A percentile compares a stretch with the other conserved stretches of the same genome.
phyloP scores from a whole-genome alignment of 805 yeast genomes.

The Hanseniaspora valbyensis region DNA sequence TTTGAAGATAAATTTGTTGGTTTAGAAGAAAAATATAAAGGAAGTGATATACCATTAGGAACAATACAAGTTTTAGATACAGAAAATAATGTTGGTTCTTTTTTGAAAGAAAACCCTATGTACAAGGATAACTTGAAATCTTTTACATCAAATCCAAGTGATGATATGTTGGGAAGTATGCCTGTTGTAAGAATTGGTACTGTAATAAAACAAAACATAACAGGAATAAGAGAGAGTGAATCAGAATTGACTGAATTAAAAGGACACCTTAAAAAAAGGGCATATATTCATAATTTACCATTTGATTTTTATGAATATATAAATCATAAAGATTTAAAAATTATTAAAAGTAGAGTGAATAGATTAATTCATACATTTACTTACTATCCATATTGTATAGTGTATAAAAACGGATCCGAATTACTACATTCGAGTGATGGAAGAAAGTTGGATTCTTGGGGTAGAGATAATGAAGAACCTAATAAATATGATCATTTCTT shows the following conservation, averaged over 20 bases:
- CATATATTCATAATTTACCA: slow-evolving; percentile 10
- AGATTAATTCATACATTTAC: slow-evolving; percentile 10
- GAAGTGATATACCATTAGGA: slow-evolving; percentile 9
- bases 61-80: slow-evolving; percentile 1
- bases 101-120: slow-evolving; percentile 5
- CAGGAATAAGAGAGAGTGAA: background rate
- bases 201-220: slow-evolving; percentile 8
- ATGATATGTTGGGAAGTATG: background rate
- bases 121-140: slow-evolving; percentile 4
- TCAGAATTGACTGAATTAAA: background rate
- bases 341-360: slow-evolving; percentile 2
- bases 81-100: slow-evolving; percentile 9
- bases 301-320: slow-evolving; percentile 12
- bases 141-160: background rate
- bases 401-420: slow-evolving; percentile 2
- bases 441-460: slow-evolving; percentile 14
- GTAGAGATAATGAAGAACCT: slow-evolving; percentile 12
- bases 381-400: slow-evolving; percentile 7
- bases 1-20: slow-evolving; percentile 1
- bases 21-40: slow-evolving; percentile 5
- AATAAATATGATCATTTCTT: slow-evolving; percentile 1
- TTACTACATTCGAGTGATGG: slow-evolving; percentile 5
- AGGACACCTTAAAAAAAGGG: slow-evolving; percentile 2
- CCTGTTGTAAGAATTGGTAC: background rate
- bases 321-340: background rate